phyloP scores from a whole-genome alignment of 192 early-diverging fungal species.

The Linnemannia schmuckeri region DNA sequence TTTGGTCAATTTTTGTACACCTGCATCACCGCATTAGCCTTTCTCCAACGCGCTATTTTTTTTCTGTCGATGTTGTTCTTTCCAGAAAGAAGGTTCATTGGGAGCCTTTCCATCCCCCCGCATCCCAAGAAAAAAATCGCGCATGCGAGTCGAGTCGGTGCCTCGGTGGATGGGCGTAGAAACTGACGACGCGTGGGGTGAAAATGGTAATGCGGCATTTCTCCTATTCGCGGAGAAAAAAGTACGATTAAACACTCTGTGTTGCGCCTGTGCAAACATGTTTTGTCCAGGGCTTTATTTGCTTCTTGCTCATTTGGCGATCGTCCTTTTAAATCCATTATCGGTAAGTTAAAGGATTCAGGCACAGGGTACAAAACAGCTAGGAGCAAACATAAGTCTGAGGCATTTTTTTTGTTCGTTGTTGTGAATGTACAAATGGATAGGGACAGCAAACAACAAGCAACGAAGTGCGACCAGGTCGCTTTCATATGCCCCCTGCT shows the following conservation, averaged over 20 bases:
- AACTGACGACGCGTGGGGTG: not conserved
- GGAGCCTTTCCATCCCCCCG: not conserved
- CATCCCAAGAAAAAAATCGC: slow-evolving; percentile 7
- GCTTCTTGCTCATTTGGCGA: not conserved
- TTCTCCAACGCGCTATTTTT: not conserved
- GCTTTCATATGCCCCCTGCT: not conserved
- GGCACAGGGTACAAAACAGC: not conserved
- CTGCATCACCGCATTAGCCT: not conserved
- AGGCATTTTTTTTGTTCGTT: too few relatives aligned
- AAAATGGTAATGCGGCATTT: not conserved
- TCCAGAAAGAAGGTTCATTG: not conserved
- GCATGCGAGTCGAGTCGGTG: not conserved
- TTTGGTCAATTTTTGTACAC: not conserved
- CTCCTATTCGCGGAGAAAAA: slow-evolving; percentile 7
- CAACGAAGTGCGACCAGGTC: not conserved
- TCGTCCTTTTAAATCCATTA: not conserved
- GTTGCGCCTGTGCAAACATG: not conserved
- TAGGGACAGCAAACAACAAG: not conserved
- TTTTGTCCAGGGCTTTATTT: not conserved
- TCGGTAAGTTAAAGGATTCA: not conserved
- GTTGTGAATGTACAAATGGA: too few relatives aligned
- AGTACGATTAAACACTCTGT: not conserved
- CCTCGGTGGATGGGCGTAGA: not conserved
- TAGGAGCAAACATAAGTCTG: too few relatives aligned
- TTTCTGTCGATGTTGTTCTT: not conserved